Conservation (phyloP, 352 stramenopile genomes). For the Pythium pyrilobum region DNA sequence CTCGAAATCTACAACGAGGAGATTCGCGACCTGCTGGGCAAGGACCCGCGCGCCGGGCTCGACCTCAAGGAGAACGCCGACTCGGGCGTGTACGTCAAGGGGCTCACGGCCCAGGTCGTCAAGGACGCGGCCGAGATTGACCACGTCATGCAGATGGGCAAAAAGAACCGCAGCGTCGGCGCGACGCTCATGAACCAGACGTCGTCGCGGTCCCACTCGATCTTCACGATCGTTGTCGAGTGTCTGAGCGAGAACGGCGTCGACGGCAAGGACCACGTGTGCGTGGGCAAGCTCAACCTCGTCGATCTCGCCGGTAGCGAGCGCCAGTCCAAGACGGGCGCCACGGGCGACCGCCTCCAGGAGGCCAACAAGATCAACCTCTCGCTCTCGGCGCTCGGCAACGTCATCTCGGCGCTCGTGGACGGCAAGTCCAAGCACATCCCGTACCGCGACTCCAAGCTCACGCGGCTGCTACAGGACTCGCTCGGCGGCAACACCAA, state of each 20-base stretch:
- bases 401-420: slow-evolving; percentile 84
- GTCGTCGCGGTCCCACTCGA: slow-evolving; percentile 96
- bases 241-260: slow-evolving; percentile 63
- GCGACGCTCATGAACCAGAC: slow-evolving; percentile 97
- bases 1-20: slow-evolving; percentile 99
- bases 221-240: slow-evolving; percentile 97
- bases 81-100: slow-evolving; percentile 89
- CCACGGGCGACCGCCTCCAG: slow-evolving; percentile 61
- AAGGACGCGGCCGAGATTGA: slow-evolving; percentile 89
- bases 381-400: slow-evolving; percentile 67
- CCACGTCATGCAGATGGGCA: slow-evolving; percentile 89
- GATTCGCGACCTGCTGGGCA: slow-evolving; percentile 93
- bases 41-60: slow-evolving; percentile 66
- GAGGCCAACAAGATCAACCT: slow-evolving; percentile 84
- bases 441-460: slow-evolving; percentile 95
- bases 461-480: slow-evolving; percentile 96
- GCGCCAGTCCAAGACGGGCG: slow-evolving; percentile 68
- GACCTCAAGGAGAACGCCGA: slow-evolving; percentile 91
- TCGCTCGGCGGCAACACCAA: slow-evolving; percentile 97
- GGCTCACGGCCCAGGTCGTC: slow-evolving; percentile 85
- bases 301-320: slow-evolving; percentile 78
- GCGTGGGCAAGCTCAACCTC: slow-evolving; percentile 95
- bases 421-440: slow-evolving; percentile 85
- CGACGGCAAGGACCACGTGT: slow-evolving; percentile 89
- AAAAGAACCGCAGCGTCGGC: slow-evolving; percentile 94